Percentiles rank a stretch among this genome's conserved stretches.
These are phyloP conservation scores for Kodamaea sagamina DNA, from an alignment of 805 yeast genomes.

Conservation along the genomic window DNA sequence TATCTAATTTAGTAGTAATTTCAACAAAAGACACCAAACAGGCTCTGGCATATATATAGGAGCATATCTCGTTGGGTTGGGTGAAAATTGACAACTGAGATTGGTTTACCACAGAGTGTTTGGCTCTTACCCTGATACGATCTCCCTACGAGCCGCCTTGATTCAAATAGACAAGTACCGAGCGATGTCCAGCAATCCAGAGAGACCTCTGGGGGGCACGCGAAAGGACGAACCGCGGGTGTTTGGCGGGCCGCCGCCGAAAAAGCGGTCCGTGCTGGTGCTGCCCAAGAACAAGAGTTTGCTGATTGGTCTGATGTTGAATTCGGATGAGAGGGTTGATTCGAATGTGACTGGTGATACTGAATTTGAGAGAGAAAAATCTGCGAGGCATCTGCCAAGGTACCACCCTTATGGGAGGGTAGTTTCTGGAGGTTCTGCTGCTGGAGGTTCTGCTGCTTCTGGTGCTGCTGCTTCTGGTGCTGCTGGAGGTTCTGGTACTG, in stretches of 20 bases:
- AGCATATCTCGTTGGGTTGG: background rate
- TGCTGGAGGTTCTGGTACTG: background rate
- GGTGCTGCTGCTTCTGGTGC: too few species aligned
- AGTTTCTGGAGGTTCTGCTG: background rate
- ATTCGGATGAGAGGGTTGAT: background rate
- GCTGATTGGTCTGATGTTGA: constrained; percentile 7
- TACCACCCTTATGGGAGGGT: constrained; percentile 1
- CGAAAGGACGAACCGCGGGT: constrained; percentile 5
- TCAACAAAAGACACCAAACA: constrained; percentile 4
- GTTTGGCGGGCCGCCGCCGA: background rate
- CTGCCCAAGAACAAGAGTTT: constrained; percentile 5
- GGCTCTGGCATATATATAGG: background rate
- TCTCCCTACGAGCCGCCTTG: constrained; percentile 1
- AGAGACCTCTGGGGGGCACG: constrained; percentile 9
- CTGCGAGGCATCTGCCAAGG: too few species aligned
- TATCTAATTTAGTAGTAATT: constrained; percentile 11
- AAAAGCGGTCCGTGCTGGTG: constrained; percentile 2
- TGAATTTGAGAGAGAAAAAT: background rate
- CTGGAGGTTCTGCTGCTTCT: too few species aligned
- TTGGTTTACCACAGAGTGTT: background rate
- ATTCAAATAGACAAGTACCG: constrained; percentile 7
- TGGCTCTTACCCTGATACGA: background rate
- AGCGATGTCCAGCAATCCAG: constrained; percentile 11
- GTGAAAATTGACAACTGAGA: background rate
- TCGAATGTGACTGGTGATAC: background rate